Percentiles rank a stretch among this genome's conserved stretches.
These are phyloP conservation scores for Saccharomycopsis sp. DNA, from an alignment of 805 yeast genomes.

Conservation along the genomic window DNA sequence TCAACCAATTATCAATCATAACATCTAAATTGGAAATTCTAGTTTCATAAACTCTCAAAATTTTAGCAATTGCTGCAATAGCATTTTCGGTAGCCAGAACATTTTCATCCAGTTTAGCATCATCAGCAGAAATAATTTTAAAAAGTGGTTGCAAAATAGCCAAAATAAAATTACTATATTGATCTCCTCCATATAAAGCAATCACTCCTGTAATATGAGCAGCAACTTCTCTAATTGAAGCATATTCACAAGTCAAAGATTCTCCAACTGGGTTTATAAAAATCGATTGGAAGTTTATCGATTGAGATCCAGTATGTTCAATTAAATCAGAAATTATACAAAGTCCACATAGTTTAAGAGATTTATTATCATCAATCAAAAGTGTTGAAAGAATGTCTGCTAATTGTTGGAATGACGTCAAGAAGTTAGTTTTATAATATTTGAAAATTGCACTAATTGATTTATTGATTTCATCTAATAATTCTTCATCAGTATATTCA, in stretches of 20 bases:
- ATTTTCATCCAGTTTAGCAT: constrained; percentile 78
- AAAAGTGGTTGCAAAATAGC: constrained; percentile 68
- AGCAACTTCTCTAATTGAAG: constrained; percentile 79
- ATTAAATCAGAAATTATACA: constrained; percentile 72
- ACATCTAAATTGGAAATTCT: constrained; percentile 46
- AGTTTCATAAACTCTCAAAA: constrained; percentile 55
- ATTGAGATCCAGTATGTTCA: constrained; percentile 65
- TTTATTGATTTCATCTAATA: constrained; percentile 76
- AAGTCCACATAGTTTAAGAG: constrained; percentile 65
- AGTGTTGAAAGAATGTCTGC: constrained; percentile 54
- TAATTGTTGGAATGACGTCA: constrained; percentile 54
- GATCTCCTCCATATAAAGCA: constrained; percentile 67
- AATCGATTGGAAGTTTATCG: constrained; percentile 52
- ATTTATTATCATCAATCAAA: constrained; percentile 56
- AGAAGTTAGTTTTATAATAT: constrained; percentile 43
- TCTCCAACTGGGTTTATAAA: constrained; percentile 58
- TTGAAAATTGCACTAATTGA: constrained; percentile 63
- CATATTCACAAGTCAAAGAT: constrained; percentile 48
- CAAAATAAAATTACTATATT: constrained; percentile 51
- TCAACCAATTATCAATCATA: constrained; percentile 67
- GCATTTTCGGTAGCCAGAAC: constrained; percentile 82
- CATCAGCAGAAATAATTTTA: constrained; percentile 64
- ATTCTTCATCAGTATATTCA: constrained; percentile 81
- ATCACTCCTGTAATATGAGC: constrained; percentile 77
- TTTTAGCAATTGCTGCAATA: constrained; percentile 72